Evolutionary conservation across 1,284 basidiomycete genomes (phyloP).

Genomic region (Mycosarcoma maydis): DNA sequence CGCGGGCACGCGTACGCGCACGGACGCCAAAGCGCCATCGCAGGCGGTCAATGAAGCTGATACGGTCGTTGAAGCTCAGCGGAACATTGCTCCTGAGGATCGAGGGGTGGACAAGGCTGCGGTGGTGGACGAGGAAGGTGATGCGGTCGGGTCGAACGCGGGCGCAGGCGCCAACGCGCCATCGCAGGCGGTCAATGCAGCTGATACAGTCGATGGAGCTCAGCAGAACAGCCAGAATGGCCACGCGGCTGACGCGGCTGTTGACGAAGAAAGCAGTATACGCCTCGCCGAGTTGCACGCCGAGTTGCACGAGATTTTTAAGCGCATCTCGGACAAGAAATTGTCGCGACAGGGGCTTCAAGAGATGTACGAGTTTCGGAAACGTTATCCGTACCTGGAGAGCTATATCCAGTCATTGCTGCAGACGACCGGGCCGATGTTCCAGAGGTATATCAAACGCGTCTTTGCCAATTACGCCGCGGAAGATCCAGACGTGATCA

Average conservation of each 20-base stretch:
- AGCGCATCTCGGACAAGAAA: constrained; percentile 83
- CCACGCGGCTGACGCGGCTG: constrained; percentile 50
- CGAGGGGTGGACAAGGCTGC: constrained; percentile 27
- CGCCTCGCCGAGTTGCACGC: constrained; percentile 80
- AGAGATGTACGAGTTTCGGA: constrained; percentile 93
- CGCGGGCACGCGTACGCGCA: too few relatives aligned
- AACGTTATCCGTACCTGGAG: constrained; percentile 87
- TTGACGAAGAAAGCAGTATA: constrained; percentile 72
- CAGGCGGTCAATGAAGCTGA: constrained; percentile 12
- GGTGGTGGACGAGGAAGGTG: constrained; percentile 70
- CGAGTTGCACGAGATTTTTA: constrained; percentile 82
- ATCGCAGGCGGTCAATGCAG: constrained; percentile 15
- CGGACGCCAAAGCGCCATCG: too few relatives aligned
- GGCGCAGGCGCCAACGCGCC: too few relatives aligned
- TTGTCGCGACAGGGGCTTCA: constrained; percentile 88
- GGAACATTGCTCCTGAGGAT: constrained; percentile 61
- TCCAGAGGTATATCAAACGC: constrained; percentile 68
- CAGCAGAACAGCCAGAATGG: constrained; percentile 71
- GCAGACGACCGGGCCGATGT: constrained; percentile 68
- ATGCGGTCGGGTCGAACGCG: too few relatives aligned
- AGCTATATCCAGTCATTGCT: constrained; percentile 74
- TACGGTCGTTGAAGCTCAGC: constrained; percentile 70
- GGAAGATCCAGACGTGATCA: constrained; percentile 77
- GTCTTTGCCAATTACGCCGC: constrained; percentile 74
- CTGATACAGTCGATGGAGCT: constrained; percentile 67